Conservation (phyloP, 345 rosid genomes). For the Sonneratia alba region DNA sequence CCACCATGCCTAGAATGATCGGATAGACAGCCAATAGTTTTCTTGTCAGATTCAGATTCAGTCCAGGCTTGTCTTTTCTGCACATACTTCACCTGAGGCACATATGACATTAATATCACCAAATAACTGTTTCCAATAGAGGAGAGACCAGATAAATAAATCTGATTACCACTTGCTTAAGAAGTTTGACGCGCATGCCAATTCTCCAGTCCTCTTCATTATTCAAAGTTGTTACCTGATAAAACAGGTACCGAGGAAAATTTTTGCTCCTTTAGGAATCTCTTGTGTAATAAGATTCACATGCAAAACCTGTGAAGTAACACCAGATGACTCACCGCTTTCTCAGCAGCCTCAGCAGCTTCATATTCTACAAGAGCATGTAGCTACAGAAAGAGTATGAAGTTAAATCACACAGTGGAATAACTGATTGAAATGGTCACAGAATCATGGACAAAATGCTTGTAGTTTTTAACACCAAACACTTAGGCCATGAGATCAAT, state of each 20-base stretch:
- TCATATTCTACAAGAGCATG: constrained; percentile 85
- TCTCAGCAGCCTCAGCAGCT: constrained; percentile 76
- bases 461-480: background rate
- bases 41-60: constrained; percentile 47
- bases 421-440: background rate
- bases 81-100: constrained; percentile 40
- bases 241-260: constrained; percentile 13
- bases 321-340: constrained; percentile 54
- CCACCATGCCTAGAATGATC: constrained; percentile 43
- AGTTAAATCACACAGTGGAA: background rate
- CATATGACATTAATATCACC: constrained; percentile 9
- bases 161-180: constrained; percentile 45
- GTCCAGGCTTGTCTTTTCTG: constrained; percentile 57
- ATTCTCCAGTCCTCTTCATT: constrained; percentile 88
- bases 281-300: background rate
- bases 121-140: background rate
- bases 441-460: background rate
- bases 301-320: background rate
- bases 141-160: background rate
- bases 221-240: constrained; percentile 66
- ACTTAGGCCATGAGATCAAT: background rate
- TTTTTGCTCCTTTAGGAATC: constrained; percentile 6
- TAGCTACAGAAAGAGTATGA: constrained; percentile 35
- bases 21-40: constrained; percentile 24
- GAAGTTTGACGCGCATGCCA: constrained; percentile 81